phyloP scores from a whole-genome alignment of 495 filamentous ascomycete genomes.

The Massariosphaeria phaeospora region DNA sequence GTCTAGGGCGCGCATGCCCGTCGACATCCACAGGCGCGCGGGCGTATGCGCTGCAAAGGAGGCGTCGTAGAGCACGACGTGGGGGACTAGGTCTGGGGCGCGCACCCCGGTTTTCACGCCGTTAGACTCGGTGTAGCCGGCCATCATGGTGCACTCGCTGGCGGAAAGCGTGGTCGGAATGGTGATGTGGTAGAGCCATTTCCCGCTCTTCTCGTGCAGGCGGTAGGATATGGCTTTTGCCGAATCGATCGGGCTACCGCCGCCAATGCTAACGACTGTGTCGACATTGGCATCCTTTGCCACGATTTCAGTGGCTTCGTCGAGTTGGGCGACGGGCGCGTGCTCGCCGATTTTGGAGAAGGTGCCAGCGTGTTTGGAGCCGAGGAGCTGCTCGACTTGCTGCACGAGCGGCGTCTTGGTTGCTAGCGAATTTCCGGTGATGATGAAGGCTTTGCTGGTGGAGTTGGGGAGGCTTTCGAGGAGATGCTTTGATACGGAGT shows the following conservation, averaged over 20 bases:
- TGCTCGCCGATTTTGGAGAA: constrained; percentile 47
- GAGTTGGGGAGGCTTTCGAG: constrained; percentile 37
- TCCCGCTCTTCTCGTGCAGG: constrained; percentile 40
- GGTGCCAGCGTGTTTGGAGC: constrained; percentile 45
- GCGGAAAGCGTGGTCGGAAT: constrained; percentile 50
- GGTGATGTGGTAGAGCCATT: constrained; percentile 45
- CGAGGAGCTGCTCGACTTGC: constrained; percentile 45
- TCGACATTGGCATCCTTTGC: constrained; percentile 43
- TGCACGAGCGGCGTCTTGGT: constrained; percentile 45
- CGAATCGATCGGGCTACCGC: constrained; percentile 48
- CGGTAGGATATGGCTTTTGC: constrained; percentile 47
- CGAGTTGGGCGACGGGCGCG: constrained; percentile 45
- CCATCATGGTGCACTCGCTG: constrained; percentile 45
- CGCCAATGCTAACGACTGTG: constrained; percentile 48
- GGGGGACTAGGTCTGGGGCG: constrained; percentile 38
- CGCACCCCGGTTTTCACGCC: constrained; percentile 44
- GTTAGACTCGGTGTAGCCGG: constrained; percentile 42
- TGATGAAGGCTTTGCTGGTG: constrained; percentile 48
- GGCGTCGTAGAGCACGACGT: constrained; percentile 46
- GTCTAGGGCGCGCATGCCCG: constrained; percentile 47
- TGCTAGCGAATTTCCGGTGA: constrained; percentile 48
- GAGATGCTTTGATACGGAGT: constrained; percentile 45
- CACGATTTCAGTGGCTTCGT: constrained; percentile 44
- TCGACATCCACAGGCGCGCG: constrained; percentile 41
- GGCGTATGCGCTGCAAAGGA: constrained; percentile 45